Conservation (phyloP, 2,329 filamentous ascomycete species). For the Scolecobasidium constrictum region DNA sequence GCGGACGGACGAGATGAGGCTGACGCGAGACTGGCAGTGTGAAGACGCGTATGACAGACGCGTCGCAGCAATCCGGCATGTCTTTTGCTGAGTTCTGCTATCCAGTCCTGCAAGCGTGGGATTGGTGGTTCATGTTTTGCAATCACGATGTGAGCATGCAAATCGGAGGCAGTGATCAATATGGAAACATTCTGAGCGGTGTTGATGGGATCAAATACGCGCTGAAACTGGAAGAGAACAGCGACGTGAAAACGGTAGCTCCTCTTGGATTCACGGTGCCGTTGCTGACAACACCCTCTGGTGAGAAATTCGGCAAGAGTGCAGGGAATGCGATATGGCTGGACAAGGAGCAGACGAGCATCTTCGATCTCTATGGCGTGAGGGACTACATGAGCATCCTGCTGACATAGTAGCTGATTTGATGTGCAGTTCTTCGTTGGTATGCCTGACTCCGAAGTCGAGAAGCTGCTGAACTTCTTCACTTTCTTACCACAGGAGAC, state of each 20-base stretch:
- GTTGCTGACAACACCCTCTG: constrained; percentile 72
- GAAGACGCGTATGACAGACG: constrained; percentile 39
- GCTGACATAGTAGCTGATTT: no score
- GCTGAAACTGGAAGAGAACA: constrained; percentile 21
- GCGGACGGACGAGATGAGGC: constrained; percentile 13
- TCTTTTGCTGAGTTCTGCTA: constrained; percentile 90
- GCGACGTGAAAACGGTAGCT: neutral
- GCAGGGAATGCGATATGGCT: constrained; percentile 93
- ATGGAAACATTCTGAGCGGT: constrained; percentile 87
- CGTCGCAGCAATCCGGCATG: constrained; percentile 59
- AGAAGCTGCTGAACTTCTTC: constrained; percentile 74
- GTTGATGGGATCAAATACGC: constrained; percentile 65
- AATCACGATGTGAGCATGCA: constrained; percentile 62
- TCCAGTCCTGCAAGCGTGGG: constrained; percentile 87
- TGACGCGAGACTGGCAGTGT: constrained; percentile 64
- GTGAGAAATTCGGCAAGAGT: constrained; percentile 89
- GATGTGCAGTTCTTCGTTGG: constrained; percentile 84
- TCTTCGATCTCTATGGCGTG: constrained; percentile 75
- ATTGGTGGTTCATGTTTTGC: constrained; percentile 84
- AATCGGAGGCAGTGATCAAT: constrained; percentile 92
- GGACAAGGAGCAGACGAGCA: constrained; percentile 65
- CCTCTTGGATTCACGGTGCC: constrained; percentile 87
- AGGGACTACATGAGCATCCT: no score
- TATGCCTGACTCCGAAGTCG: constrained; percentile 69
- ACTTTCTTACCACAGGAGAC: constrained; percentile 68